Evolutionary conservation across 2,329 filamentous ascomycete species (phyloP).

Genomic region (Gremmenia infestans): DNA sequence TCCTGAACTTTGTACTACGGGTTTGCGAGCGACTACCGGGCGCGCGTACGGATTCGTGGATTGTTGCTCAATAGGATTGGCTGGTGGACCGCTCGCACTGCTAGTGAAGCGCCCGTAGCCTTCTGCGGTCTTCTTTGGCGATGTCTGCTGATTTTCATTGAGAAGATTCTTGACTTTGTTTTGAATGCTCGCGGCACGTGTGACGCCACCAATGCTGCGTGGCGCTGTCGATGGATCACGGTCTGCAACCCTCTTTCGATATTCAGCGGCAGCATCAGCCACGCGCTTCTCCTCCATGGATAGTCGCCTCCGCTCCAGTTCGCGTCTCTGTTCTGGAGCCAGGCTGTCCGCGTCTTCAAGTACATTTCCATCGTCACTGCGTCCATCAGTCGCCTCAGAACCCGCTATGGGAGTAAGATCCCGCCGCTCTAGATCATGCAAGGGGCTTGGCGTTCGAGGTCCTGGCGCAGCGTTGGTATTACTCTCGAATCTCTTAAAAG

Average conservation of each 20-base stretch:
- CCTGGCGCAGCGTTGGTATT: conserved; percentile 34
- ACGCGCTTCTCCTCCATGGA: conserved; percentile 88
- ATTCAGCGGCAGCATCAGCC: conserved; percentile 82
- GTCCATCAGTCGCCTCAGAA: conserved; percentile 66
- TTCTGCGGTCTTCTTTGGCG: conserved; percentile 67
- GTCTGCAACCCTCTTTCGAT: conserved; percentile 68
- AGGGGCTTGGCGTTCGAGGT: conserved; percentile 41
- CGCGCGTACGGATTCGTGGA: conserved; percentile 24
- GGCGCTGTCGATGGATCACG: conserved; percentile 47
- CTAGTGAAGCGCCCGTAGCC: conserved; percentile 88
- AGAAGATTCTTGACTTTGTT: conserved; percentile 83
- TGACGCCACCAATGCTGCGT: conserved; percentile 53
- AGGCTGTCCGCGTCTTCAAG: conserved; percentile 65
- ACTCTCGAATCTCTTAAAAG: conserved; percentile 84
- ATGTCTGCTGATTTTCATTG: conserved; percentile 65
- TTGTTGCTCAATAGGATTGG: conserved; percentile 16
- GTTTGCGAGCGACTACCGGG: conserved; percentile 40
- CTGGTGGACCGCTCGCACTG: conserved; percentile 5
- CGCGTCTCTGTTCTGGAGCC: conserved; percentile 82
- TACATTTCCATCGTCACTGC: conserved; percentile 61
- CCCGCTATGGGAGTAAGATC: conserved; percentile 64
- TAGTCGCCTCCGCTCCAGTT: conserved; percentile 76
- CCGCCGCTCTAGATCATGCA: conserved; percentile 36
- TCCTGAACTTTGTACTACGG: conserved; percentile 33
- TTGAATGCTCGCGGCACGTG: conserved; percentile 79